Evolutionary conservation across 129 eudicot genomes (phyloP), one percentile per base, ranked within the genome.

Genomic region (Solidago caesia): DNA sequence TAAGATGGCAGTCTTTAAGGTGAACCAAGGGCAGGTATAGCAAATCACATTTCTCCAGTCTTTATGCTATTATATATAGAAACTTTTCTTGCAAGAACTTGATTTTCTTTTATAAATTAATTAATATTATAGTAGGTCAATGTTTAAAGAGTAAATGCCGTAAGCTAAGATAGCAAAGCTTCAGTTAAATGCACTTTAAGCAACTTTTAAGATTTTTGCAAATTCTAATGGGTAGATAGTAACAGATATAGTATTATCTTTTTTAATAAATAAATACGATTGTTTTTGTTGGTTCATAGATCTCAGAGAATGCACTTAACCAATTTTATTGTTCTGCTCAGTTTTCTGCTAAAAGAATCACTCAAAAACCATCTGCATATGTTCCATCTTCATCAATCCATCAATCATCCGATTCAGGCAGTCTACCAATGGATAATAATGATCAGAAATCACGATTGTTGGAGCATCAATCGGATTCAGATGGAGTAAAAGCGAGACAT

Each of bases 11-110:
- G 89, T 86, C 15, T 82, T 69, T 72, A 90, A 85, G 75, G 75
- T 88, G 72, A 89, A 90, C 79, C 96, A 86, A 68, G 81, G 87
- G 62, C 88, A 90, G 87, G 98, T 88, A 81, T 59, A 52, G 10
- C 5, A 15, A 33, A 29, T 15, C 26, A 33, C 26, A 12, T 8
- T 11, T 29, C 63, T 46, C 39, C 73, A 53, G 49, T 39, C 73
- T 65, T 43, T 60, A 14, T 6, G 39, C 39, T 33, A 33, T 33
- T 33, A 33, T 33, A 3, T 52, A 33, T 33, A 33, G 39, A 33
- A 33, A 33, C 39, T 33, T 33, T 33, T 33, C 39, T 3, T 33
- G 39, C 39, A 33, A 33, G 39, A 33, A 33, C 39, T 1, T 33
- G 39, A 33, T 33, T 3, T 2, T 2, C 39, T 33, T 33, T 1